Conservation (phyloP, 345 rosid genomes). For the Nasturtium officinale region DNA sequence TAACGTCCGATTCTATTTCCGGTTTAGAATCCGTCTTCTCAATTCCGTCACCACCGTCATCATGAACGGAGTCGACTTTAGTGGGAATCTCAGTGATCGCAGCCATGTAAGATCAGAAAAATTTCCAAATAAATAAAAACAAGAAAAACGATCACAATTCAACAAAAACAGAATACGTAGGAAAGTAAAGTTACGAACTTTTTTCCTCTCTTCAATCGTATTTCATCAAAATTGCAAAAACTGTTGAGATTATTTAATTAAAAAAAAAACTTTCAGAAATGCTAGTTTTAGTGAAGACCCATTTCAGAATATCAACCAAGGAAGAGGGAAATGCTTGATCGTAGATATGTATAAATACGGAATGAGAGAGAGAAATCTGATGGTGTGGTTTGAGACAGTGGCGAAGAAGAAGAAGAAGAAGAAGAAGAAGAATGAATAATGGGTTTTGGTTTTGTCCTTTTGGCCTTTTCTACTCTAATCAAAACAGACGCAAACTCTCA, state of each 20-base stretch:
- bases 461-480: conserved; percentile 24
- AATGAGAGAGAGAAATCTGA: not conserved
- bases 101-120: conserved; percentile 42
- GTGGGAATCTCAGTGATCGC: conserved; percentile 33
- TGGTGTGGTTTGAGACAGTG: conserved; percentile 25
- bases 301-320: conserved; percentile 4
- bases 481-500: conserved; percentile 38
- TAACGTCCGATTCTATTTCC: conserved; percentile 48
- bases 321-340: conserved; percentile 17
- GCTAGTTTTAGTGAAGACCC: conserved; percentile 2
- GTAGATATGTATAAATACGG: not conserved
- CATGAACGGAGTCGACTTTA: conserved; percentile 22
- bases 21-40: conserved; percentile 47
- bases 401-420: conserved; percentile 27
- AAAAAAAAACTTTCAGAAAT: conserved; percentile 6
- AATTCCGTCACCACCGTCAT: conserved; percentile 2
- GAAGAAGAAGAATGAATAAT: conserved; percentile 15
- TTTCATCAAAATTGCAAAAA: not conserved
- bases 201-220: not conserved
- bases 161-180: not conserved
- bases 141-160: conserved; percentile 10
- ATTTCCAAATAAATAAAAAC: not conserved
- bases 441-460: conserved; percentile 29
- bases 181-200: conserved; percentile 18
- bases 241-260: conserved; percentile 1